Evolutionary conservation across 2,329 filamentous ascomycete genomes (phyloP), one percentile per base, ranked within the genome.

Genomic region (Alternaria viburni): DNA sequence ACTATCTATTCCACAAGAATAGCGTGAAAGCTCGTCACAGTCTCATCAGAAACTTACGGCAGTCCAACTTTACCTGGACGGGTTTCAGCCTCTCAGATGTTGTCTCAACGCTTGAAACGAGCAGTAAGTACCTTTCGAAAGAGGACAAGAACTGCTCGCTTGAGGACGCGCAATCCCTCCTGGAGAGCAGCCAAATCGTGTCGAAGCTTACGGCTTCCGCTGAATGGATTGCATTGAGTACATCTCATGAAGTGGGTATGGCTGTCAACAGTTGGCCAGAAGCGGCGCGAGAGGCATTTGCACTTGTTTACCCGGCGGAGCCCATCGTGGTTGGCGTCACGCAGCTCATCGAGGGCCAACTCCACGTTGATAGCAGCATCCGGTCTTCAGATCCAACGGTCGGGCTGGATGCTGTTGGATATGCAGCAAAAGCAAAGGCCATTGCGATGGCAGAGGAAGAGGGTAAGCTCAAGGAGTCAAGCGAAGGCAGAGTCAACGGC

Each of bases 1-100:
- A 97, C 76, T 97, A 97, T 75, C 90, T 98, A 67, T 97, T 97
- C 71, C 91, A 97, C 71, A 86, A 88, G 0, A 88, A 86, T 12
- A 94, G 94, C 70, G 83, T 87, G 28, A 90, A 89, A 65, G 85
- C 86, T 43, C 82, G 97, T 12, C 81, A 89, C 25, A 84, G 88
- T 57, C 82, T 97, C 3, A 90, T 97, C 5, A 86, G 86, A 59
- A 97, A 97, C 73, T 79, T 97, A 47, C 88, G 93, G 17, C 91
- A 96, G 74, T 90, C 92, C 7, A 93, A 91, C 52, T 97, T 97
- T 74, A 96, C 95, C 78, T 94, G 92, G 80, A 90, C 90, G 0
- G 94, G 93, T 51, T 93, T 91, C 71, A 87, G 88, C 0, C 79
- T 82, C 0, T 81, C 84, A 1, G 88, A 93, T 59, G 86, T 97